A percentile compares a stretch with the other conserved stretches of the same genome.
These are phyloP conservation scores for Thalassiosira pacifica DNA, from an alignment of 352 stramenopile genomes.

Conservation along the genomic window DNA sequence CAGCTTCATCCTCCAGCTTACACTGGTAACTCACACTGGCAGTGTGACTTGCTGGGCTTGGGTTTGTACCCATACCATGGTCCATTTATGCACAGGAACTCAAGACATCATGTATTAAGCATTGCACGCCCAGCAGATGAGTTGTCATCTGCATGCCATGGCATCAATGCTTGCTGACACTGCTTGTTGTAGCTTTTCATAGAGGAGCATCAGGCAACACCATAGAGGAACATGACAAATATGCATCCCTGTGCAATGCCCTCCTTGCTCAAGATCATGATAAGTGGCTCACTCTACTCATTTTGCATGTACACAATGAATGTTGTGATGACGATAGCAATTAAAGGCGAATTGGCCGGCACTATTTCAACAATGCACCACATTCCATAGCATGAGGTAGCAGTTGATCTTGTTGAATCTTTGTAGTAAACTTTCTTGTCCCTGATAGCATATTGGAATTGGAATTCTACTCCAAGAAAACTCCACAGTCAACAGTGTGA, in stretches of 20 bases:
- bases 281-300: neutral
- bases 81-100: neutral
- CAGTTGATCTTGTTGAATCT: no score
- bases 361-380: no score
- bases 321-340: slow-evolving; percentile 32
- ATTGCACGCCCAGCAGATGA: no score
- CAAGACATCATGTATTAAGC: neutral
- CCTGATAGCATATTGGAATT: no score
- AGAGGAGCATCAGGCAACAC: neutral
- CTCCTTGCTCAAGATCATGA: slow-evolving; percentile 6
- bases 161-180: neutral
- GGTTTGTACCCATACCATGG: neutral
- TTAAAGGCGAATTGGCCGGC: slow-evolving; percentile 32
- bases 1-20: slow-evolving; percentile 18
- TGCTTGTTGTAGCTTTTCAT: neutral
- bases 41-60: neutral
- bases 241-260: slow-evolving; percentile 7
- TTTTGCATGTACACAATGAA: neutral
- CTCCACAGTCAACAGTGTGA: no score
- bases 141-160: no score
- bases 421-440: no score
- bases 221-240: slow-evolving; percentile 3
- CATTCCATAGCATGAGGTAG: no score
- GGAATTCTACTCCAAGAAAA: no score
- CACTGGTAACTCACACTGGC: slow-evolving; percentile 14